A percentile compares a stretch with the other conserved stretches of the same genome.
Evolutionary conservation across 2,329 filamentous ascomycete genomes (phyloP).

Genomic region (Bisporella sp.): DNA sequence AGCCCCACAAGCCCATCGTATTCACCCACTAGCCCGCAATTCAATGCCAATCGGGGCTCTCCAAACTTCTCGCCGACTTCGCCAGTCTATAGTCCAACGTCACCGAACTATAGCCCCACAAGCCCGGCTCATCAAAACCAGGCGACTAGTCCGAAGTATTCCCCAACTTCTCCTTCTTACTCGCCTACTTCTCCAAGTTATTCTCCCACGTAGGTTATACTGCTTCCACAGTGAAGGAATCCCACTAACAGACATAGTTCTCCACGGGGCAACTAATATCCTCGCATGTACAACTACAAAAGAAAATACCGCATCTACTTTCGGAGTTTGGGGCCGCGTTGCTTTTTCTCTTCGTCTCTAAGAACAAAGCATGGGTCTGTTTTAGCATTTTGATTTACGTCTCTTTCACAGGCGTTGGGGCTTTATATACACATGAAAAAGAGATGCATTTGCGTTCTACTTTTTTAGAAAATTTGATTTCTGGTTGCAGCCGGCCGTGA

Average conservation of each 20-base stretch:
- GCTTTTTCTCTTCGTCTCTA: neutral
- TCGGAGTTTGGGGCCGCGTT: neutral
- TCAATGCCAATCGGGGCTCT: slow-evolving; percentile 3
- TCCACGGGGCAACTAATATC: slow-evolving; percentile 16
- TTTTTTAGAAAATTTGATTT: no score
- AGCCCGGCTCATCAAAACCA: slow-evolving; percentile 21
- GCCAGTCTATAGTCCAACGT: slow-evolving; percentile 23
- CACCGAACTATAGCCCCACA: slow-evolving; percentile 25
- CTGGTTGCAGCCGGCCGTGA: no score
- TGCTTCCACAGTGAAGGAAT: no score
- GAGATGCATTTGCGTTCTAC: no score
- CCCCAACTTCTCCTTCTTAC: slow-evolving; percentile 21
- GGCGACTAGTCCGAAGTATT: slow-evolving; percentile 33
- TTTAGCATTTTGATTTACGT: slow-evolving; percentile 7
- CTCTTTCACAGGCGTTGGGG: slow-evolving; percentile 4
- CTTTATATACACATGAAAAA: no score
- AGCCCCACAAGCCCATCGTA: slow-evolving; percentile 41
- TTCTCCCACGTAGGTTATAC: slow-evolving; percentile 19
- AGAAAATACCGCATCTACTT: slow-evolving; percentile 13
- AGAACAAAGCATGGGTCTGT: slow-evolving; percentile 5
- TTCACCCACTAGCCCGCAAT: slow-evolving; percentile 25
- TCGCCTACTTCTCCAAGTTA: slow-evolving; percentile 24
- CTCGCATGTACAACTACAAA: slow-evolving; percentile 20
- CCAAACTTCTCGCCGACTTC: slow-evolving; percentile 14
- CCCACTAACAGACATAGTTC: slow-evolving; percentile 14